Evolutionary conservation across 2,329 filamentous ascomycete species (phyloP).

Genomic region (Colletotrichum siamense): DNA sequence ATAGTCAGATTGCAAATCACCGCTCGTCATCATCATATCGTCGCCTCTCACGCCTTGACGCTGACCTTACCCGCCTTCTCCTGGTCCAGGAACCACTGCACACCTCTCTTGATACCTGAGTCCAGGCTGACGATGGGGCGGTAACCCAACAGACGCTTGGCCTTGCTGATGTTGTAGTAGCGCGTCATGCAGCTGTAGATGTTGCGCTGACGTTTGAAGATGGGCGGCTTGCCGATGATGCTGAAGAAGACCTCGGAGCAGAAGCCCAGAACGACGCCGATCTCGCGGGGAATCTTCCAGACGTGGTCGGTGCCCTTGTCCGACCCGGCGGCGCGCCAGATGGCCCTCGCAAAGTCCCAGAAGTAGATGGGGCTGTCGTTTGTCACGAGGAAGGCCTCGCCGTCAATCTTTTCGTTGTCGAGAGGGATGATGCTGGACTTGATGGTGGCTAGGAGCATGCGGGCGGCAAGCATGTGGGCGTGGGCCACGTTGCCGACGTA

Average conservation of each 20-base stretch:
- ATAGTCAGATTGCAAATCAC: background rate
- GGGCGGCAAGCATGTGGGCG: conserved; percentile 82
- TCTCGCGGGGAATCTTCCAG: conserved; percentile 57
- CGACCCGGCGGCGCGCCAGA: conserved; percentile 72
- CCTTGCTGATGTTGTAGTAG: conserved; percentile 81
- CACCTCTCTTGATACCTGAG: conserved; percentile 64
- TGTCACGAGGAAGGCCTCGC: conserved; percentile 88
- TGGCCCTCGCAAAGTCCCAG: conserved; percentile 82
- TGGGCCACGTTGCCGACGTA: conserved; percentile 72
- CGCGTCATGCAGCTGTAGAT: conserved; percentile 76
- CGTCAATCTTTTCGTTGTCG: conserved; percentile 77
- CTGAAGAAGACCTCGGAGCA: conserved; percentile 57
- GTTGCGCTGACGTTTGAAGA: conserved; percentile 65
- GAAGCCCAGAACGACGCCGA: conserved; percentile 58
- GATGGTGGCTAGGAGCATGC: conserved; percentile 66
- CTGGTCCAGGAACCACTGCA: conserved; percentile 60
- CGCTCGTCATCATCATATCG: background rate
- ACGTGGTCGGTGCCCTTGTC: conserved; percentile 57
- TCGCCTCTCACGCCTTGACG: conserved; percentile 3
- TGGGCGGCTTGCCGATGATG: conserved; percentile 57
- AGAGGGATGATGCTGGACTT: conserved; percentile 65
- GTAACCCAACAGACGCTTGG: conserved; percentile 73
- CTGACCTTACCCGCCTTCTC: conserved; percentile 39
- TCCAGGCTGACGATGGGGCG: conserved; percentile 69
- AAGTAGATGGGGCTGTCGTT: conserved; percentile 91